Base-by-base conservation (phyloP, 495 filamentous ascomycete genomes). In the Talaromyces proteolyticus region DNA sequence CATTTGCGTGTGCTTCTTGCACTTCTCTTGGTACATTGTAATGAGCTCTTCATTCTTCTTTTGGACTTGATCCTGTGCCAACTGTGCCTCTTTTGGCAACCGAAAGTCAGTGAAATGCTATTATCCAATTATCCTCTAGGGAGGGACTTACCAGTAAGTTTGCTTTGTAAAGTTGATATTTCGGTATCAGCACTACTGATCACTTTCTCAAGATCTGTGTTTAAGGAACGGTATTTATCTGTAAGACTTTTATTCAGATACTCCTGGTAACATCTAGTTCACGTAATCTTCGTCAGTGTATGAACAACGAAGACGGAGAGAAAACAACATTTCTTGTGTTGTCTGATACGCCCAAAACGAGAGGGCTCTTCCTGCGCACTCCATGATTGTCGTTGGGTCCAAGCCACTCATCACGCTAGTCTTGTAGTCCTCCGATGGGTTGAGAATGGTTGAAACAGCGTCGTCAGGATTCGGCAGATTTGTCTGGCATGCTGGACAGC, bases 301-400 rank as follows among this genome's bases (percentile, higher is more conserved):
- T 34, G 12, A 26, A 6, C 21, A n/a, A 20, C 21, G 23, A 23
- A 6, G 6, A 47, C 20, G 14, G 21, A 53, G 36, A 22, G 3
- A 55, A 55, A 38, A 29, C 11, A 6, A 94, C 90, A 96, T 90
- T 69, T 96, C 88, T 59, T 96, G 91, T 5, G 84, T 86, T 12
- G 88, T 84, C 57, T 97, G 93, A 62, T 96, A 96, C 29, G 84
- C 81, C 87, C 89, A 98, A 59, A 96, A 96, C 14, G 76, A 80
- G 48, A 96, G 64, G 4, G 85, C 93, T 49, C 89, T 78, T 11
- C 86, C 86, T 44, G 91, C 87, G 57, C 89, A 95, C 60, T 96
- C 93, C 78, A 95, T 91, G 47, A 98, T 88, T 10, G 84, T 79
- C 36, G 78, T 85, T 2, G 93, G 93, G 48, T 80, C 87, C 5